Base-by-base conservation (phyloP, 768 basidiomycete genomes). In the Kwoniella shandongensis region DNA sequence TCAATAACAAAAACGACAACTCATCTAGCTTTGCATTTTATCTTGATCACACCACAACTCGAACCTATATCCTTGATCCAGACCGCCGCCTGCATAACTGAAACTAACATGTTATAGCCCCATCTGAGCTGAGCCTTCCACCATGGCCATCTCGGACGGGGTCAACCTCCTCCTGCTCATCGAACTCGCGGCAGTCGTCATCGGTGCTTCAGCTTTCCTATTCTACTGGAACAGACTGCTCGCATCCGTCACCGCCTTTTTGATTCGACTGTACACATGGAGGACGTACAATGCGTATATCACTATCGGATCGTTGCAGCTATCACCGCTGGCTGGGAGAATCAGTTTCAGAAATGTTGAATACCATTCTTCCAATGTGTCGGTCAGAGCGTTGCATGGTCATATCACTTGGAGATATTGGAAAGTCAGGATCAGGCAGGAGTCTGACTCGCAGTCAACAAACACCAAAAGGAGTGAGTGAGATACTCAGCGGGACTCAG, bases 391-490 rank as follows among this genome's bases (percentile, higher is more conserved):
- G 48, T 83, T 90, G 44, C 89, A 90, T 76, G 88, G 86, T 1
- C 85, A 90, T 70, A 76, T 97, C 45, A 87, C 87, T 63, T 98
- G 93, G 91, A 82, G 90, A 62, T 97, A 94, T 75, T 98, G 94
- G 94, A 81, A 90, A 45, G 85, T 91, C 54, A 79, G 82, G 38
- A 87, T 91, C 2, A 83, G 87, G 8, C 82, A 84, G n/a, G 87
- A 86, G 62, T 83, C 61, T 2, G 66, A 69, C 51, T 13, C 58
- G 18, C 32, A 61, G 11, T 63, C 54, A 29, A 38, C 29, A 26
- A 67, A 70, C 45, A 20, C 53, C 3, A 67, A 63, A 44, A 36
- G 69, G 39, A 46, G 69, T 70, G 49, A 58, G 69, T 56, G 13
- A 8, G 25, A 25, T n/a, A n/a, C n/a, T n/a, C n/a, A n/a, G n/a